phyloP scores from a whole-genome alignment of 495 filamentous ascomycete species.

The Bacidia gigantensis region DNA sequence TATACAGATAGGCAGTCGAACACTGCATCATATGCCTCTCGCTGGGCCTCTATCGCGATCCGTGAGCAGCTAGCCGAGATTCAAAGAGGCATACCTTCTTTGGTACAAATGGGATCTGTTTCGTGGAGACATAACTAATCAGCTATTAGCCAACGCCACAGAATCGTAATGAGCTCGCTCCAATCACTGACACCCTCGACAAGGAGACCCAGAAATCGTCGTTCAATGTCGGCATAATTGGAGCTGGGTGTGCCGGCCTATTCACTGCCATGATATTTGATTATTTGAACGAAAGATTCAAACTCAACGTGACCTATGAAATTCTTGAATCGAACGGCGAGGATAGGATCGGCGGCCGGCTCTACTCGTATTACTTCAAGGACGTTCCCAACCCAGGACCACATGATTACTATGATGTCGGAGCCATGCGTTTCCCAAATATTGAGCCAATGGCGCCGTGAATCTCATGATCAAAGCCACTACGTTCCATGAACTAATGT shows the following conservation, averaged over 20 bases:
- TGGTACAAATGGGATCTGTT: not conserved
- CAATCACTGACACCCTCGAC: not conserved
- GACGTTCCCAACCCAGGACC: not conserved
- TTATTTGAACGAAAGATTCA: slow-evolving; percentile 10
- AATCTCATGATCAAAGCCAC: not conserved
- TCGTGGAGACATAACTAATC: not conserved
- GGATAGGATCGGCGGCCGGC: slow-evolving; percentile 2
- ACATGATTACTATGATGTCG: slow-evolving; percentile 32
- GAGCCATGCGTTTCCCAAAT: slow-evolving; percentile 30
- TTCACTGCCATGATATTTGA: slow-evolving; percentile 28
- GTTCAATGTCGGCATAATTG: slow-evolving; percentile 26
- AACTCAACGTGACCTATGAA: slow-evolving; percentile 18
- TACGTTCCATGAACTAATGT: not conserved
- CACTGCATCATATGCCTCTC: not conserved
- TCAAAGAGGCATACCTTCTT: not conserved
- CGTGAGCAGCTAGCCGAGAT: not conserved
- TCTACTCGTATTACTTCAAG: slow-evolving; percentile 11
- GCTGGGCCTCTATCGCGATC: not conserved
- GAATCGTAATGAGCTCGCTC: not conserved
- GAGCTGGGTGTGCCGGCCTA: slow-evolving; percentile 27
- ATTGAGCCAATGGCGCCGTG: slow-evolving; percentile 17
- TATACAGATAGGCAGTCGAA: not conserved
- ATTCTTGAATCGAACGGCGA: slow-evolving; percentile 21
- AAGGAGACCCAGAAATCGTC: not conserved
- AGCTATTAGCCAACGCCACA: not conserved